Evolutionary conservation across 1,139 yeast genomes (phyloP), one percentile per base, ranked within the genome.

Genomic region (Debaryomyces fabryi): DNA sequence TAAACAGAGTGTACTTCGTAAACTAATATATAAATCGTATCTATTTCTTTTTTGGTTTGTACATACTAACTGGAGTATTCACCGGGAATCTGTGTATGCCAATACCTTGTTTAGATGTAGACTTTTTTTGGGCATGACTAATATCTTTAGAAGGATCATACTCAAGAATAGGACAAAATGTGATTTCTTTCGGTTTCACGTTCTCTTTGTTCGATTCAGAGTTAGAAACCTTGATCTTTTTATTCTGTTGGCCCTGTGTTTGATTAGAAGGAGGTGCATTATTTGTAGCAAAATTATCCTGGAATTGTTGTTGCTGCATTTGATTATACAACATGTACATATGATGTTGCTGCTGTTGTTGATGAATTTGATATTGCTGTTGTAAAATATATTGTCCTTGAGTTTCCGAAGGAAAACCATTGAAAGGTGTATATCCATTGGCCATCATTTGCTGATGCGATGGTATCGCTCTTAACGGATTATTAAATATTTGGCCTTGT

Each of bases 111-210:
- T 61, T 60, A 21, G 55, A 44, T 10, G 52, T 32, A 32, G 50
- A 48, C 43, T 55, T 54, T 38, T 53, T 41, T 38, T 54, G 58
- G 24, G 44, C n/a, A n/a, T 34, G 23, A 9, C 58, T 58, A 8
- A 60, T 53, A 46, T 71, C 72, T 48, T 67, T 69, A 8, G 75
- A 71, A 5, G 78, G 78, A 52, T 73, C 77, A 49, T 73, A 73
- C 39, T 66, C 78, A 45, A 73, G 58, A 50, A 73, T 72, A 3
- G 78, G 78, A 20, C 76, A 76, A 55, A 73, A 73, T 33, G 65
- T 72, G 42, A 72, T 69, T 44, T 69, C 68, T 45, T 59, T 69
- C 4, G 65, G 67, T 46, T 62, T 64, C 32, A 53, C 15, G 44
- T 58, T 59, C 25, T 60, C 64, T 44, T 63, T 64, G 35, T 55